Evolutionary conservation across 2,329 filamentous ascomycete genomes (phyloP), one percentile per base, ranked within the genome.

Genomic region (Chaetomiaceae sp.): DNA sequence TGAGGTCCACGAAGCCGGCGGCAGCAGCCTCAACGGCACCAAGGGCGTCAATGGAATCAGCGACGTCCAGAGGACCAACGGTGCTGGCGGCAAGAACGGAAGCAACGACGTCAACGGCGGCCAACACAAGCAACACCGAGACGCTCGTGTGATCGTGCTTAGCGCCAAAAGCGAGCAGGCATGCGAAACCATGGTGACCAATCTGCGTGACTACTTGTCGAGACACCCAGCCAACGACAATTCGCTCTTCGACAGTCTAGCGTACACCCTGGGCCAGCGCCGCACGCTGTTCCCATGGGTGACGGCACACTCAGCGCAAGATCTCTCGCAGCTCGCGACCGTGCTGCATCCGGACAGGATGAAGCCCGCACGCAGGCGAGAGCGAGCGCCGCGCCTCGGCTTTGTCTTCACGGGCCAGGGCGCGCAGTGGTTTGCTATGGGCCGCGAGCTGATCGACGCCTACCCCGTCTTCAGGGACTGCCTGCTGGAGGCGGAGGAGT

Each of bases 391-490:
- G 8, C 10, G 33, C 32, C 6, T 59, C 6, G 29, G 29, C 29
- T 12, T 57, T 26, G 51, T 59, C 15, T 62, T 62, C 49, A 62
- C 56, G 6, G 62, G 62, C 12, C 62, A 64, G 42, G 62, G 62
- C 0, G 58, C 49, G 2, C 49, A 51, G 22, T 51, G 40, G 38
- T 6, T 24, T 3, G 35, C n/a, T 15, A 51, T 51, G 49, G 49
- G 49, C 7, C 15, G 15, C 3, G 45, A 48, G 37, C 34, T 51
- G 11, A 33, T 42, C 14, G 34, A 8, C 37, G 34, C 10, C 19
- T 20, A 9, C 36, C 50, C 53, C 3, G 52, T 51, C 12, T 57
- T 57, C 44, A 50, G 50, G 32, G 50, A 49, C 2, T 38, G 47
- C 1, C 22, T 58, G 22, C 29, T 51, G 12, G 50, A 54, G 26